These are phyloP conservation scores for Cruciata laevipes DNA, from an alignment of 257 asterid species.

Conservation along the genomic window DNA sequence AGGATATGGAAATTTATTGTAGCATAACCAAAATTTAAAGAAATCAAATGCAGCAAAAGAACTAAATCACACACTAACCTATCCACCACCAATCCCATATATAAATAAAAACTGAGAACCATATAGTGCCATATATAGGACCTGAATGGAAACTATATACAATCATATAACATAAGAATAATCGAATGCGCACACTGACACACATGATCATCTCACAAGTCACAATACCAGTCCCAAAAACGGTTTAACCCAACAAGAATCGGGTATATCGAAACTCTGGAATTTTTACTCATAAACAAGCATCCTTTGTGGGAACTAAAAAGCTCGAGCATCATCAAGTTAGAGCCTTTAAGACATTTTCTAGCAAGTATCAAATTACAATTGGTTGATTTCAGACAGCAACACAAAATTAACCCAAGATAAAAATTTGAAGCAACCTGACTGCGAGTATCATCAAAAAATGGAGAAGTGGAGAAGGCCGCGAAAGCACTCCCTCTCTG, in stretches of 20 bases:
- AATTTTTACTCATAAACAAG: too few species aligned
- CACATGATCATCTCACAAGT: background rate
- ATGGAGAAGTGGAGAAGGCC: slow-evolving; percentile 64
- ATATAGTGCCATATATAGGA: background rate
- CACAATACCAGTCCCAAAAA: background rate
- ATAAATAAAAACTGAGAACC: background rate
- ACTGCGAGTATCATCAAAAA: slow-evolving; percentile 77
- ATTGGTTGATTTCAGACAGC: background rate
- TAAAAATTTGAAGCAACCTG: slow-evolving; percentile 44
- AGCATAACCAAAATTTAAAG: background rate
- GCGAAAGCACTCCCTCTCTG: slow-evolving; percentile 36
- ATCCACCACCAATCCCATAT: background rate
- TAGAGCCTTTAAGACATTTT: too few species aligned
- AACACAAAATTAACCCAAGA: background rate
- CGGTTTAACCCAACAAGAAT: background rate
- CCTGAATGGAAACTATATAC: too few species aligned
- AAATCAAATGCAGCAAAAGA: background rate
- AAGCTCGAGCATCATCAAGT: too few species aligned
- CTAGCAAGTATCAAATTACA: too few species aligned
- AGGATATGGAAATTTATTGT: background rate
- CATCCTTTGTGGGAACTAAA: too few species aligned
- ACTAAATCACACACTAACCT: background rate
- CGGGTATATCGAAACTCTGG: too few species aligned
- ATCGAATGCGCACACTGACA: background rate
- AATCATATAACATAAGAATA: background rate